Percentiles rank a stretch among this genome's conserved stretches.
Evolutionary conservation across 176 grass and related monocot species (phyloP).

Genomic region (Avena insularis): DNA sequence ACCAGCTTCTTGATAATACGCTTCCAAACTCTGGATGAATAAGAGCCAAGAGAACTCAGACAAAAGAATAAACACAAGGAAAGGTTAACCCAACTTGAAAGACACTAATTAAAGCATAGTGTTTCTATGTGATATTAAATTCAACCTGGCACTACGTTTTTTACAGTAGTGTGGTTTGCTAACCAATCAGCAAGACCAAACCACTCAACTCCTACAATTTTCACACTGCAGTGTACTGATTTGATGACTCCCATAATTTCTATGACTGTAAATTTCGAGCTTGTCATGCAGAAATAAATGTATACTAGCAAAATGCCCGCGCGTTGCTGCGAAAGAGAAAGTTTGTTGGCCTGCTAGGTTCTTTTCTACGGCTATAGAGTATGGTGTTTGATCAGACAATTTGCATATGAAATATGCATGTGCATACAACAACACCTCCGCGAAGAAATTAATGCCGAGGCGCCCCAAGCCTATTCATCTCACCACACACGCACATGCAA

Average conservation of each 20-base stretch:
- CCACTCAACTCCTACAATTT: neutral
- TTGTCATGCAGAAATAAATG: constrained; percentile 16
- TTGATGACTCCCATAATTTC: neutral
- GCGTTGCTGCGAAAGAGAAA: too few relatives aligned
- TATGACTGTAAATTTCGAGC: neutral
- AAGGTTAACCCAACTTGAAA: constrained; percentile 7
- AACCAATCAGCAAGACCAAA: neutral
- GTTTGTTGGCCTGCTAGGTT: too few relatives aligned
- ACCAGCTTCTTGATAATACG: constrained; percentile 98
- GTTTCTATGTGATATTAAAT: constrained; percentile 9
- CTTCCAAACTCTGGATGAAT: constrained; percentile 87
- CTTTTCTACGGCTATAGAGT: too few relatives aligned
- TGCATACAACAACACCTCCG: too few relatives aligned
- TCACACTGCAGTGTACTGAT: neutral
- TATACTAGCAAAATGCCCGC: neutral
- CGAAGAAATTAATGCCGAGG: too few relatives aligned
- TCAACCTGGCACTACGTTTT: neutral
- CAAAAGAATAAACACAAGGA: constrained; percentile 25
- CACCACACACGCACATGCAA: too few relatives aligned
- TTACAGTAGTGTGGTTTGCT: neutral
- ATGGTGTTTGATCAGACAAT: too few relatives aligned
- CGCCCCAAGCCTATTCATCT: too few relatives aligned
- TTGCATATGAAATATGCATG: too few relatives aligned
- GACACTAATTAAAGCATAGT: neutral
- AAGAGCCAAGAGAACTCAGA: constrained; percentile 37